Evolutionary conservation across 2,329 filamentous ascomycete species (phyloP), one percentile per base, ranked within the genome.

Genomic region (Metarhizium sp.): DNA sequence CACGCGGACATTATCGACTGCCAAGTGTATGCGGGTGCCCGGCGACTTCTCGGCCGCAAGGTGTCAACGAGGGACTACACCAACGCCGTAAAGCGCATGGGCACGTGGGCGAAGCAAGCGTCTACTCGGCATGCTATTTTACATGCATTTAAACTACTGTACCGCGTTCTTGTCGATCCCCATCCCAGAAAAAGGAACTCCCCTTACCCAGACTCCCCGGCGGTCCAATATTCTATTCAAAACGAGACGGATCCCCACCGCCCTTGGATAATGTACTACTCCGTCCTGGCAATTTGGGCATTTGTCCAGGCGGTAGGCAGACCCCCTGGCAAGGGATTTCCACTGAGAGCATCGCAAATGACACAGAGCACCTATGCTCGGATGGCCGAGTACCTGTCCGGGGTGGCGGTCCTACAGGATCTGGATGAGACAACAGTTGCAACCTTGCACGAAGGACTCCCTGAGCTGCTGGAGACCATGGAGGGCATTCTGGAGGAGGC

Each of bases 191-290:
- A 60, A 6, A 57, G 60, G 46, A 58, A 58, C 47, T 58, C 54
- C 34, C 61, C 61, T 16, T 51, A 56, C 5, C 50, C 55, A 18
- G 71, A 70, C 14, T 69, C 69, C 4, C 74, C 74, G 34, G 72
- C 65, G 13, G 61, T 64, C 4, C 71, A 78, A 18, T 96, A 95
- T 69, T 87, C 84, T 1, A 86, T 89, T 13, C 81, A 86, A 38
- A 85, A 87, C 60, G 91, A 96, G 65, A 82, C 86, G 34, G 81
- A 95, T 30, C 83, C 94, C 25, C 92, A 96, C 62, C 80, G 90
- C 30, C 89, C 91, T 0, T 96, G 91, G 90, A 88, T 95, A 47
- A 79, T 96, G 66, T 96, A 95, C 71, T 92, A 92, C 62, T 88
- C 91, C 0, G 84, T 86, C 0, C 74, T 96, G 53, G 87, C 90